Base-by-base conservation (phyloP, 2,329 filamentous ascomycete species). In the Tolypocladium ovalisporum region DNA sequence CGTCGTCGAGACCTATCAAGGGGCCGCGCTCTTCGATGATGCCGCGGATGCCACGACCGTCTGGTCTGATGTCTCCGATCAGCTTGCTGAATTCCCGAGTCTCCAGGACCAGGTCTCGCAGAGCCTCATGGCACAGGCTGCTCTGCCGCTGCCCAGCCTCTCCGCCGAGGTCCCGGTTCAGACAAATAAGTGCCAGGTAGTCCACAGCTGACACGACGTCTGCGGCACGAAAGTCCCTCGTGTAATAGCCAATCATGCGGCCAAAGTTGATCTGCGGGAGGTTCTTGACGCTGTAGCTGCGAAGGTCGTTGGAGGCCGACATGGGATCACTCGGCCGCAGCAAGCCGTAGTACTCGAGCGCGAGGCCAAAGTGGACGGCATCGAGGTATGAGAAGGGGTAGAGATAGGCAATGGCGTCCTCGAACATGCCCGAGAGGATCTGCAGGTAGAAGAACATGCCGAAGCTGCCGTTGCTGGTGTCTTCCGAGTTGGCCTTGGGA, bases 401-500 rank as follows among this genome's bases (percentile, higher is more conserved):
- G 22, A 99, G 81, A 71, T 95, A 97, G 36, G 89, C 87, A 56
- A 99, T 80, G 19, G 93, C 94, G 66, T 94, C 87, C 74, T 99
- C 94, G 64, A 96, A 99, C 82, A 97, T 87, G 62, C 94, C 94
- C 35, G 89, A 86, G 54, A 97, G 77, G 47, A 96, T 83, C 70
- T 96, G 91, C 62, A 99, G 82, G 73, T 95, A 91, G 76, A 99
- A 97, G 75, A 88, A 96, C 68, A 93, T 92, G 67, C 89, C 91
- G 64, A 91, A 94, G 61, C 86, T 87, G 63, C 88, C 88, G 60
- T 84, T 85, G 62, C 85, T 87, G 36, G 73, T 76, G 61, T 89
- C 88, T 59, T 95, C 91, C n/a, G 82, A 79, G 55, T 84, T 82
- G 56, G 85, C 85, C 71, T 93, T 92, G 65, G 87, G 84, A 73